These are phyloP conservation scores for Cytospora chrysosperma DNA, from an alignment of 2,329 filamentous ascomycete genomes.

Conservation along the genomic window DNA sequence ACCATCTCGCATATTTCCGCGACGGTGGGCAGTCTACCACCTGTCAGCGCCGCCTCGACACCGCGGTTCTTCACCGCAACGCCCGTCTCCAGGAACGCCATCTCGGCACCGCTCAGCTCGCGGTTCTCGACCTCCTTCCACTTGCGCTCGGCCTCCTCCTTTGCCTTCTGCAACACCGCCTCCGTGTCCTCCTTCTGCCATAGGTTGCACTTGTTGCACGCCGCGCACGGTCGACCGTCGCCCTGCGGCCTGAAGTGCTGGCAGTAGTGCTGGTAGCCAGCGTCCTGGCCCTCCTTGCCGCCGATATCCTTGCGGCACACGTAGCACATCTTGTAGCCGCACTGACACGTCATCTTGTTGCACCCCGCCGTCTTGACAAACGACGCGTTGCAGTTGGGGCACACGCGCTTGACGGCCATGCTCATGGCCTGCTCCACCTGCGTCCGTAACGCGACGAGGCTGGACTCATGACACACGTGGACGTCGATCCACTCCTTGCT, in stretches of 20 bases:
- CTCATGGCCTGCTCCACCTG: conserved; percentile 93
- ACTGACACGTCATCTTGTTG: conserved; percentile 95
- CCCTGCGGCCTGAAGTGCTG: conserved; percentile 87
- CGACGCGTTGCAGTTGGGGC: conserved; percentile 83
- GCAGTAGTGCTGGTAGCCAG: conserved; percentile 93
- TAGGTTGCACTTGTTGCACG: conserved; percentile 80
- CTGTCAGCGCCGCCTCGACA: conserved; percentile 35
- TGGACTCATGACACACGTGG: conserved; percentile 86
- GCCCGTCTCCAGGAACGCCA: conserved; percentile 57
- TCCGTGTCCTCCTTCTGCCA: conserved; percentile 76
- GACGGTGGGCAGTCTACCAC: conserved; percentile 39
- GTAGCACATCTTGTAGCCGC: conserved; percentile 98
- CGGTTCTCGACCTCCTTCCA: conserved; percentile 67
- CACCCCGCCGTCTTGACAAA: conserved; percentile 94
- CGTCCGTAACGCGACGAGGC: conserved; percentile 76
- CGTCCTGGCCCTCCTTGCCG: conserved; percentile 43
- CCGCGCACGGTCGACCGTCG: conserved; percentile 66
- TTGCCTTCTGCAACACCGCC: conserved; percentile 64
- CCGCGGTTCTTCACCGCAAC: conserved; percentile 35
- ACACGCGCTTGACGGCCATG: conserved; percentile 90
- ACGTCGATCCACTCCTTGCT: conserved; percentile 81
- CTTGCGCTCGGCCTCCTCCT: conserved; percentile 67
- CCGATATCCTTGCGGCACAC: conserved; percentile 79
- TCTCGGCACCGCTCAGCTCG: conserved; percentile 54
- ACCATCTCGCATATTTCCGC: conserved; percentile 47